Conservation (phyloP, 768 basidiomycete genomes). For the Boletales sp. region DNA sequence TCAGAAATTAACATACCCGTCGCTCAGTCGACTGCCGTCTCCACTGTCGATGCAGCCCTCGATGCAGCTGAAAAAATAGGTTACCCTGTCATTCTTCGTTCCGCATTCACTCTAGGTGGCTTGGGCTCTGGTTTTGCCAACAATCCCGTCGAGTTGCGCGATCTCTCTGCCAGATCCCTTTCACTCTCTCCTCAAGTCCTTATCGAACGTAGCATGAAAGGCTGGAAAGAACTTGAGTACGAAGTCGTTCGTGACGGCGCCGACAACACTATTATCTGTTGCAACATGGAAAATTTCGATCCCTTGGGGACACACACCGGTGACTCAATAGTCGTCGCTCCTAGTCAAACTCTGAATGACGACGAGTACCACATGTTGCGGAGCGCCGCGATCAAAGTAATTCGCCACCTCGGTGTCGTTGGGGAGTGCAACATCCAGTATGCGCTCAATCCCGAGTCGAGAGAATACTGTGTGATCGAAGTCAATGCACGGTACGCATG, state of each 20-base stretch:
- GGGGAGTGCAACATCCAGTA: slow-evolving; percentile 99
- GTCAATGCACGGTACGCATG: slow-evolving; percentile 78
- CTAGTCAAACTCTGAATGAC: slow-evolving; percentile 95
- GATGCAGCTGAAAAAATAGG: slow-evolving; percentile 88
- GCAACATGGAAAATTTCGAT: slow-evolving; percentile 99
- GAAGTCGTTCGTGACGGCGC: slow-evolving; percentile 98
- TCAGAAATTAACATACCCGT: slow-evolving; percentile 97
- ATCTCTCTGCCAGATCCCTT: slow-evolving; percentile 88
- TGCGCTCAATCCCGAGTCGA: slow-evolving; percentile 87
- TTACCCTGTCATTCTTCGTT: slow-evolving; percentile 95
- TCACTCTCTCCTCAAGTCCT: slow-evolving; percentile 92
- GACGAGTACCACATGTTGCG: slow-evolving; percentile 99
- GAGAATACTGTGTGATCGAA: slow-evolving; percentile 98
- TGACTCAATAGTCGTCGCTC: slow-evolving; percentile 98
- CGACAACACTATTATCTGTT: slow-evolving; percentile 99
- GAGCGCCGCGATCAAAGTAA: slow-evolving; percentile 94
- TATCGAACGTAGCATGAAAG: slow-evolving; percentile 97
- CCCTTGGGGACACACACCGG: slow-evolving; percentile 98
- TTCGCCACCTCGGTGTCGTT: slow-evolving; percentile 86
- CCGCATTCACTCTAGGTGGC: slow-evolving; percentile 96
- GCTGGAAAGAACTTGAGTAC: slow-evolving; percentile 99
- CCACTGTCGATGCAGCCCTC: slow-evolving; percentile 90
- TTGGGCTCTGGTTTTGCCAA: slow-evolving; percentile 98
- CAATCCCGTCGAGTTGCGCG: slow-evolving; percentile 89
- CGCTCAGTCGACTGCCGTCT: slow-evolving; percentile 94